Evolutionary conservation across 345 rosid genomes (phyloP).

Genomic region (Noccaea caerulescens): DNA sequence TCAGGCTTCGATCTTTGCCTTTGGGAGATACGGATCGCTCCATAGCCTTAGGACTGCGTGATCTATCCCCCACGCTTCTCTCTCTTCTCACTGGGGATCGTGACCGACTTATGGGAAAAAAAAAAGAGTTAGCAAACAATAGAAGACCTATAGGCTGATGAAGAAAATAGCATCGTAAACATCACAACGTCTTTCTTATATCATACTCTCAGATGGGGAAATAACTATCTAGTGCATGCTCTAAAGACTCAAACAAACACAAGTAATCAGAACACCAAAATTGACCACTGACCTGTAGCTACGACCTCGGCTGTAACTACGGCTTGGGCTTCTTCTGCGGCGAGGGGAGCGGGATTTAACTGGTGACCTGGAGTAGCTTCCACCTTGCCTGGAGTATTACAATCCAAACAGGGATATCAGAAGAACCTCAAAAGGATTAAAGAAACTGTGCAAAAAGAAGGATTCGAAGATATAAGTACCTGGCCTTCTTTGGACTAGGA

Average conservation of each 20-base stretch:
- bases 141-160: neutral
- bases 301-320: slow-evolving; percentile 81
- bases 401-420: slow-evolving; percentile 21
- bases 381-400: slow-evolving; percentile 50
- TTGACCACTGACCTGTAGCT: slow-evolving; percentile 65
- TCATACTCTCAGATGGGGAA: neutral
- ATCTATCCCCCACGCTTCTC: slow-evolving; percentile 44
- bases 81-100: slow-evolving; percentile 75
- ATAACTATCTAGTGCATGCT: slow-evolving; percentile 3
- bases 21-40: slow-evolving; percentile 48
- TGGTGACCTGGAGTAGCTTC: slow-evolving; percentile 79
- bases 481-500: slow-evolving; percentile 66
- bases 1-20: slow-evolving; percentile 61
- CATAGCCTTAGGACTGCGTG: slow-evolving; percentile 50
- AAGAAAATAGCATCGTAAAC: neutral
- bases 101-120: slow-evolving; percentile 58
- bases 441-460: slow-evolving; percentile 1
- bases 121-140: neutral
- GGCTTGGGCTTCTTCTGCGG: slow-evolving; percentile 69
- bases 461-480: slow-evolving; percentile 36
- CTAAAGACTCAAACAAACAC: neutral
- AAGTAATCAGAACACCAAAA: neutral
- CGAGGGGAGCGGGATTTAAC: slow-evolving; percentile 59
- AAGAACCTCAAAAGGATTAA: neutral
- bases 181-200: neutral